phyloP scores from a whole-genome alignment of 768 basidiomycete genomes.

The Boletus pseudopeckii region DNA sequence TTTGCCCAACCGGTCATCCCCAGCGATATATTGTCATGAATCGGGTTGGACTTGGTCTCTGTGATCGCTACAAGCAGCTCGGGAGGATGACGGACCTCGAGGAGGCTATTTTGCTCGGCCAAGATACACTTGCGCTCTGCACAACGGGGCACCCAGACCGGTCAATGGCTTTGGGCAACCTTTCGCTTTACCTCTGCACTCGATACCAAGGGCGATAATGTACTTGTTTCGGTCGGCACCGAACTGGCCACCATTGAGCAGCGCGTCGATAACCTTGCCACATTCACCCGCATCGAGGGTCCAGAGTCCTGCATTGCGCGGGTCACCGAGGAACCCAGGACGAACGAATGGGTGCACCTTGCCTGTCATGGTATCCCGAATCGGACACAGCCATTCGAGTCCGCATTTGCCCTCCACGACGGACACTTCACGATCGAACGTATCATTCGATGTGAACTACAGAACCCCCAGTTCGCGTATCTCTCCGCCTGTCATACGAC shows the following conservation, averaged over 20 bases:
- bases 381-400: no score
- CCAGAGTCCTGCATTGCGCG: not conserved
- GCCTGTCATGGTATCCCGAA: constrained; percentile 22
- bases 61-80: not conserved
- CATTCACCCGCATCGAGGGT: not conserved
- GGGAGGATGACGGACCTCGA: not conserved
- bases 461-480: constrained; percentile 14
- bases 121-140: not conserved
- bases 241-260: no score
- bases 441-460: constrained; percentile 2
- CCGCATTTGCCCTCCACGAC: not conserved
- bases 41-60: not conserved
- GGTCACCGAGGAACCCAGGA: not conserved
- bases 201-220: no score
- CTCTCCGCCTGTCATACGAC: constrained; percentile 22
- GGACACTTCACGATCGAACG: constrained; percentile 5
- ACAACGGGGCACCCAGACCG: no score
- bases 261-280: not conserved
- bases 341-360: constrained; percentile 24
- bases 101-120: not conserved
- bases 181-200: no score
- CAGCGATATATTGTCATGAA: not conserved
- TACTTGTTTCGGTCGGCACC: no score
- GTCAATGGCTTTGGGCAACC: no score
- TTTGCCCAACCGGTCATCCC: not conserved